Conservation (phyloP, 2,329 filamentous ascomycete genomes). For the Rachicladosporium sp. region DNA sequence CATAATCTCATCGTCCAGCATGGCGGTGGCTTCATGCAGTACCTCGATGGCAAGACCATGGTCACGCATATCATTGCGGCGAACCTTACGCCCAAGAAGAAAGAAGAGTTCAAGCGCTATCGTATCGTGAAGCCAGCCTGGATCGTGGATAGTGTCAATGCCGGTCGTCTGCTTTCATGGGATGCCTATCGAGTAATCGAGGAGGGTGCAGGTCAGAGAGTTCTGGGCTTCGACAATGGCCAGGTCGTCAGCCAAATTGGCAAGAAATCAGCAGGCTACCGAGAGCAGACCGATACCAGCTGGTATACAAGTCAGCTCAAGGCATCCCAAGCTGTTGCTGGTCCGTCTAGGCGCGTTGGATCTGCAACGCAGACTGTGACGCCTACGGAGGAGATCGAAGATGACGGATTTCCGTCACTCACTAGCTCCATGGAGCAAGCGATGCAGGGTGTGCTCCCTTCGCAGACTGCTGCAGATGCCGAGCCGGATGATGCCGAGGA, state of each 20-base stretch:
- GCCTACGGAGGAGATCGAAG: slow-evolving; percentile 19
- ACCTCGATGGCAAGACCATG: slow-evolving; percentile 85
- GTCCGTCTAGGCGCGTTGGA: no score
- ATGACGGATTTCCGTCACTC: slow-evolving; percentile 21
- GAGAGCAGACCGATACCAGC: slow-evolving; percentile 67
- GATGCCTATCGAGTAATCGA: slow-evolving; percentile 71
- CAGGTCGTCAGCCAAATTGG: slow-evolving; percentile 56
- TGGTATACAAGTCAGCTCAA: slow-evolving; percentile 67
- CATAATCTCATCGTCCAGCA: slow-evolving; percentile 79
- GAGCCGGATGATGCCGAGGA: slow-evolving; percentile 4
- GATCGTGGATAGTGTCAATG: slow-evolving; percentile 79
- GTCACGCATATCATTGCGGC: slow-evolving; percentile 95
- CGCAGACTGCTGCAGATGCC: slow-evolving; percentile 4
- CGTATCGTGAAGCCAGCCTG: slow-evolving; percentile 89
- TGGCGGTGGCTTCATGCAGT: slow-evolving; percentile 91
- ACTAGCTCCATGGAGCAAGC: slow-evolving; percentile 24
- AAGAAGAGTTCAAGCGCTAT: slow-evolving; percentile 74
- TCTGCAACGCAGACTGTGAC: slow-evolving; percentile 19
- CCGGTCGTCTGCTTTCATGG: slow-evolving; percentile 76
- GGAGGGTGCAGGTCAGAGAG: slow-evolving; percentile 70
- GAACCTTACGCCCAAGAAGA: slow-evolving; percentile 81
- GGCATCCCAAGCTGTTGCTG: no score
- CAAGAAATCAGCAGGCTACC: slow-evolving; percentile 52
- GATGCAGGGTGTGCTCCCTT: slow-evolving; percentile 5
- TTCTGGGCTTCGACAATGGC: slow-evolving; percentile 52